Percentiles rank a stretch among this genome's conserved stretches.
These are phyloP conservation scores for Salvia hispanica DNA, from an alignment of 257 asterid species.

Conservation along the genomic window DNA sequence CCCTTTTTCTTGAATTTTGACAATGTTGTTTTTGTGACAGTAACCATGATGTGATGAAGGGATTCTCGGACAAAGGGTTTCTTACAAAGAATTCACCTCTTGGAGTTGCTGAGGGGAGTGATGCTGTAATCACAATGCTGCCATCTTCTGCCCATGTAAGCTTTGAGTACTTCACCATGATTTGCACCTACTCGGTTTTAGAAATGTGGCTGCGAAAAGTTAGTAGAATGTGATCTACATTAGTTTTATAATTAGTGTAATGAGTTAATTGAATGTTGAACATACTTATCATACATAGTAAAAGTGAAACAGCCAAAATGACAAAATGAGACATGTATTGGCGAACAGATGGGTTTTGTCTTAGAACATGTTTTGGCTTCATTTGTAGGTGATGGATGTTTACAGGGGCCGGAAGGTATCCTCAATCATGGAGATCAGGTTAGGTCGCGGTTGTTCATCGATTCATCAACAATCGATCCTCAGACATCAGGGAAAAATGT, in stretches of 20 bases:
- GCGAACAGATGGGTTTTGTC: neutral
- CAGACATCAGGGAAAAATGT: slow-evolving; percentile 82
- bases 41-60: slow-evolving; percentile 60
- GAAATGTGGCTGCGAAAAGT: no score
- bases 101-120: slow-evolving; percentile 85
- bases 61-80: slow-evolving; percentile 71
- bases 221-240: no score
- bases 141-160: slow-evolving; percentile 92
- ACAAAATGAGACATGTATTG: neutral
- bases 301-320: no score
- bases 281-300: no score
- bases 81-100: slow-evolving; percentile 64
- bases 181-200: no score
- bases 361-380: neutral
- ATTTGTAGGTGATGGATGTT: slow-evolving; percentile 86
- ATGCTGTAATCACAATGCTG: slow-evolving; percentile 89
- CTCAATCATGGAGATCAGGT: slow-evolving; percentile 49
- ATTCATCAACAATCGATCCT: slow-evolving; percentile 95
- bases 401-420: slow-evolving; percentile 80
- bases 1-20: no score
- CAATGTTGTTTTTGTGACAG: slow-evolving; percentile 31
- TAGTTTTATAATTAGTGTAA: no score
- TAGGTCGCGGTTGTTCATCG: slow-evolving; percentile 76
- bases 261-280: no score
- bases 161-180: neutral